Percentiles rank a stretch among this genome's conserved stretches.
Evolutionary conservation across 371 early-diverging fungal genomes (phyloP).

Genomic region (Apophysomyces sp.): DNA sequence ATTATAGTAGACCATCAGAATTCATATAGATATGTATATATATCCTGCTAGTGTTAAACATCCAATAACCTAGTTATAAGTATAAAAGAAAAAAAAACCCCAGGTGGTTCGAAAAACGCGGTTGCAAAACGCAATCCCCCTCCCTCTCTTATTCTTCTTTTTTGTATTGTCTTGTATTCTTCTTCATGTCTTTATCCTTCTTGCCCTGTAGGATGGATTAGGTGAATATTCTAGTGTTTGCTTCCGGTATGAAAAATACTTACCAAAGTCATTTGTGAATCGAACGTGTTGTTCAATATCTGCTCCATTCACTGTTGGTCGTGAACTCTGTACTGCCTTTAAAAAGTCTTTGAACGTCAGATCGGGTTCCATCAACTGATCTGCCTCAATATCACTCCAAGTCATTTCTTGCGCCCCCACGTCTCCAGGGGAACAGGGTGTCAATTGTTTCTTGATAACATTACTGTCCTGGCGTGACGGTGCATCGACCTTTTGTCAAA

Average conservation of each 20-base stretch:
- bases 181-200: constrained; percentile 25
- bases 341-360: constrained; percentile 85
- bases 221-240: constrained; percentile 1
- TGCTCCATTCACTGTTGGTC: constrained; percentile 84
- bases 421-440: constrained; percentile 96
- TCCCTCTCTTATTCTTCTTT: not conserved
- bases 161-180: not conserved
- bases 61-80: not conserved
- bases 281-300: constrained; percentile 83
- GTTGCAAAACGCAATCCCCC: not conserved
- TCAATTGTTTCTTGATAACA: constrained; percentile 60
- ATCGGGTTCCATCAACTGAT: constrained; percentile 91
- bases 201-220: constrained; percentile 19
- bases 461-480: constrained; percentile 63
- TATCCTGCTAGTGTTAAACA: no score
- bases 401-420: constrained; percentile 84
- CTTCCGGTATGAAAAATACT: not conserved
- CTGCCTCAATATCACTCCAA: constrained; percentile 85
- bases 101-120: not conserved
- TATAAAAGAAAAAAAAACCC: not conserved
- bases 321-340: constrained; percentile 72
- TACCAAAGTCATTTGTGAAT: constrained; percentile 91
- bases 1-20: no score
- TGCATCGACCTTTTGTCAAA: constrained; percentile 46
- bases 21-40: no score